Conservation (phyloP, 2,329 filamentous ascomycete species). For the Bipolaris oryzae region DNA sequence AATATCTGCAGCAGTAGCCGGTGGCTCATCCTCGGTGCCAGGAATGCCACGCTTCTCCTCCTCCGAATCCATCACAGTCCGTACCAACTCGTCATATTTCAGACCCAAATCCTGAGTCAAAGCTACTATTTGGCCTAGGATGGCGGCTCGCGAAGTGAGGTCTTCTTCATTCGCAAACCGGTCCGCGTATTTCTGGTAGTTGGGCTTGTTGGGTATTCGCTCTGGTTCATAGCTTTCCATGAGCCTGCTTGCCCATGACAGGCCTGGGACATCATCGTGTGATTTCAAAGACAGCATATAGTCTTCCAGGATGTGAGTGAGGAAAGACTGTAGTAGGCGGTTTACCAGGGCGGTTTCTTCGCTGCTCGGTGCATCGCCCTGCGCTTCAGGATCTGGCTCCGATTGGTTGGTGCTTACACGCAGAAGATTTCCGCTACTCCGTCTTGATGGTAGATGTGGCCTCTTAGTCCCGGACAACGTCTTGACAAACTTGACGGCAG, state of each 20-base stretch:
- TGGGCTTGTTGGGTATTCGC: conserved; percentile 61
- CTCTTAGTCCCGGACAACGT: conserved; percentile 70
- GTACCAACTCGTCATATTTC: conserved; percentile 55
- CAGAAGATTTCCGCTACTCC: conserved; percentile 57
- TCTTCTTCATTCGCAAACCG: conserved; percentile 68
- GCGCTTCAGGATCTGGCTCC: conserved; percentile 63
- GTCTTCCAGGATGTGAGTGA: conserved; percentile 77
- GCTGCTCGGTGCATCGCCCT: conserved; percentile 51
- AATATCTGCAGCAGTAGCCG: conserved; percentile 59
- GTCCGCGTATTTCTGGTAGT: conserved; percentile 65
- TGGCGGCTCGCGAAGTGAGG: conserved; percentile 66
- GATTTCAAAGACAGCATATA: conserved; percentile 65
- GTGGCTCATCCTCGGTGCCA: conserved; percentile 61
- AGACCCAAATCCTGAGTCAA: conserved; percentile 65
- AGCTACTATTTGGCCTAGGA: conserved; percentile 75
- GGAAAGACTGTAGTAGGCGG: conserved; percentile 73
- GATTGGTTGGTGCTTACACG: conserved; percentile 44
- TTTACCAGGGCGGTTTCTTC: conserved; percentile 67
- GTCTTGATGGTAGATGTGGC: conserved; percentile 66
- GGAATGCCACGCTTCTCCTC: conserved; percentile 51
- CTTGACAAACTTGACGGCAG: conserved; percentile 73
- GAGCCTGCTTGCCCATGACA: conserved; percentile 62
- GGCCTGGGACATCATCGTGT: conserved; percentile 55
- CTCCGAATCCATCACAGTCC: conserved; percentile 50
- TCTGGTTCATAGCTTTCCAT: conserved; percentile 72